Evolutionary conservation across 805 yeast genomes (phyloP).

Genomic region (Hanseniaspora meyeri): DNA sequence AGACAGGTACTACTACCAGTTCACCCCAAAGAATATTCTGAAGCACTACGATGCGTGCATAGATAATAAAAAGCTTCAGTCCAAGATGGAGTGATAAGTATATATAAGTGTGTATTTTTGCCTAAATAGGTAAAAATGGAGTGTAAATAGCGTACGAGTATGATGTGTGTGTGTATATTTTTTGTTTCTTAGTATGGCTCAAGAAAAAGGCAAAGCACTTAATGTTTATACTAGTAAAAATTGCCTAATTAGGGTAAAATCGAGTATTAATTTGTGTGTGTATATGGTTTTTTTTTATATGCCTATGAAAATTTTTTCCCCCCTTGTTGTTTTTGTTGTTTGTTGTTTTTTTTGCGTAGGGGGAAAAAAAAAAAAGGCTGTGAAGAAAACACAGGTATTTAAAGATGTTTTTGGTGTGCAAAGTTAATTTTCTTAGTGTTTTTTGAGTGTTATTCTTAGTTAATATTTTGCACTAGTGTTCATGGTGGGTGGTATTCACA

Average conservation of each 20-base stretch:
- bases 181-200: too few species aligned
- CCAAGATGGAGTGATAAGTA: not conserved
- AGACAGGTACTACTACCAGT: constrained; percentile 21
- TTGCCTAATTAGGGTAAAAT: not conserved
- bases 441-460: too few species aligned
- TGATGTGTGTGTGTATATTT: not conserved
- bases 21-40: constrained; percentile 8
- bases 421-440: not conserved
- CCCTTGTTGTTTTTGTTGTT: not conserved
- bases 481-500: too few species aligned
- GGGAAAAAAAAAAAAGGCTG: too few species aligned
- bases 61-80: not conserved
- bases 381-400: too few species aligned
- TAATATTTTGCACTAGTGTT: too few species aligned
- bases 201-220: too few species aligned
- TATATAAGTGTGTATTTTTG: not conserved
- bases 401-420: too few species aligned
- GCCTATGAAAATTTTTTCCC: too few species aligned
- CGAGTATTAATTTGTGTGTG: not conserved
- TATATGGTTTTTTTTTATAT: not conserved
- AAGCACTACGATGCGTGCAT: constrained; percentile 3
- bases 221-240: too few species aligned
- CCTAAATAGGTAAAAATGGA: not conserved
- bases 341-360: too few species aligned
- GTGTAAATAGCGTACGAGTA: not conserved